These are phyloP conservation scores for Hypoxylon lienhwacheense DNA, from an alignment of 495 filamentous ascomycete species.

Conservation along the genomic window DNA sequence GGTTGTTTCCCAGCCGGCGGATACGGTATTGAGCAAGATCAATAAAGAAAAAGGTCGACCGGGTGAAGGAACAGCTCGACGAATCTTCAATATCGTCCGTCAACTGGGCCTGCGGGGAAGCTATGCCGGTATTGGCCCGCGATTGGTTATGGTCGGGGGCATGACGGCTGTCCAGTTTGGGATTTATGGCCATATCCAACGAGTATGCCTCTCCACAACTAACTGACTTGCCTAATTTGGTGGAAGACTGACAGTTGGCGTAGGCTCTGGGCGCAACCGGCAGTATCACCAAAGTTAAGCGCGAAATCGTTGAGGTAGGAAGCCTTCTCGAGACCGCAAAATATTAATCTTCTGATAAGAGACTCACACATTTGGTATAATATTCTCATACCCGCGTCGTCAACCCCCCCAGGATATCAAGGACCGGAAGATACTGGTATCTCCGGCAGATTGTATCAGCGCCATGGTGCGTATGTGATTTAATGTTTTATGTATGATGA, in stretches of 20 bases:
- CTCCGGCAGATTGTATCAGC: slow-evolving; percentile 4
- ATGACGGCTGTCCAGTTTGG: slow-evolving; percentile 82
- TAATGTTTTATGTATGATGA: too few relatives aligned
- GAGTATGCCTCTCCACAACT: slow-evolving; percentile 33
- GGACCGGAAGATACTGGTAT: slow-evolving; percentile 9
- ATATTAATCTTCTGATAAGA: slow-evolving; percentile 7
- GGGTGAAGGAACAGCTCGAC: slow-evolving; percentile 73
- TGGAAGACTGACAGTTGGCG: slow-evolving; percentile 8
- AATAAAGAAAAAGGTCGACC: slow-evolving; percentile 83
- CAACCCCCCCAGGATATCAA: not conserved
- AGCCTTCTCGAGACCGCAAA: slow-evolving; percentile 17
- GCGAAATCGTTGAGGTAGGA: slow-evolving; percentile 16
- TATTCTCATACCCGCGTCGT: slow-evolving; percentile 4
- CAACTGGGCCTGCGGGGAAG: slow-evolving; percentile 76
- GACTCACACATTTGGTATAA: not conserved
- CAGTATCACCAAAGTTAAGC: slow-evolving; percentile 17
- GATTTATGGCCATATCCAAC: slow-evolving; percentile 77
- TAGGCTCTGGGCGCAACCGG: slow-evolving; percentile 37
- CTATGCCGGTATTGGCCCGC: slow-evolving; percentile 76
- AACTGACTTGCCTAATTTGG: not conserved
- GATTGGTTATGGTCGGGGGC: slow-evolving; percentile 72
- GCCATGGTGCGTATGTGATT: slow-evolving; percentile 8
- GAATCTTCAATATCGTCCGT: slow-evolving; percentile 76
- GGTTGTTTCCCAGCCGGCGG: slow-evolving; percentile 81
- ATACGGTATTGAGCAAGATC: slow-evolving; percentile 90